Percentiles rank a stretch among this genome's conserved stretches.
Conservation (phyloP, 176 grass and related monocot species). For the Musa schizocarpa region DNA sequence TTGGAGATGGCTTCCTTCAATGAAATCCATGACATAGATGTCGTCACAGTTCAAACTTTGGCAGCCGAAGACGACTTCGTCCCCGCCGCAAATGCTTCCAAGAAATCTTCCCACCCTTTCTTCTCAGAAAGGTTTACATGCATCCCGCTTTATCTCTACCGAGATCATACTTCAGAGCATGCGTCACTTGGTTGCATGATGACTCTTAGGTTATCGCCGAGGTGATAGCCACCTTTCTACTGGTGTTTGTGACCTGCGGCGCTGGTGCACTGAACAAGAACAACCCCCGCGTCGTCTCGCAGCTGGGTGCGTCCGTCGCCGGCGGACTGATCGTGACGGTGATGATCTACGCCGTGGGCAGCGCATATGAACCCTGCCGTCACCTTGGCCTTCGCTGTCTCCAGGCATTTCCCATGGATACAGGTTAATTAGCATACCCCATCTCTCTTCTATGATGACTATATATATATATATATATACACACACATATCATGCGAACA, state of each 20-base stretch:
- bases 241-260: conserved; percentile 86
- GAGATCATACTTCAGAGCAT: too few relatives aligned
- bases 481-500: too few relatives aligned
- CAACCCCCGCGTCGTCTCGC: conserved; percentile 46
- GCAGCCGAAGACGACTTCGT: not conserved
- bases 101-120: conserved; percentile 64
- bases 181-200: not conserved
- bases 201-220: conserved; percentile 59
- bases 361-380: conserved; percentile 99
- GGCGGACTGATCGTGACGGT: conserved; percentile 93
- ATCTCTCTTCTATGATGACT: too few relatives aligned
- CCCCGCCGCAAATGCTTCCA: conserved; percentile 6
- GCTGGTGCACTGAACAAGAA: conserved; percentile 41
- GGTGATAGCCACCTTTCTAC: conserved; percentile 70
- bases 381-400: conserved; percentile 78
- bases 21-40: conserved; percentile 74
- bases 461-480: too few relatives aligned
- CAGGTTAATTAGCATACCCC: conserved; percentile 26
- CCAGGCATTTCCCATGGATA: conserved; percentile 86
- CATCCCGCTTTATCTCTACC: not conserved
- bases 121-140: conserved; percentile 60
- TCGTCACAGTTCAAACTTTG: conserved; percentile 29
- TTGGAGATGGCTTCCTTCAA: conserved; percentile 42
- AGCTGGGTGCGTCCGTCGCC: conserved; percentile 76
- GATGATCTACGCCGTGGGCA: conserved; percentile 85